Base-by-base conservation (phyloP, 345 rosid genomes). In the Heritiera fomes region DNA sequence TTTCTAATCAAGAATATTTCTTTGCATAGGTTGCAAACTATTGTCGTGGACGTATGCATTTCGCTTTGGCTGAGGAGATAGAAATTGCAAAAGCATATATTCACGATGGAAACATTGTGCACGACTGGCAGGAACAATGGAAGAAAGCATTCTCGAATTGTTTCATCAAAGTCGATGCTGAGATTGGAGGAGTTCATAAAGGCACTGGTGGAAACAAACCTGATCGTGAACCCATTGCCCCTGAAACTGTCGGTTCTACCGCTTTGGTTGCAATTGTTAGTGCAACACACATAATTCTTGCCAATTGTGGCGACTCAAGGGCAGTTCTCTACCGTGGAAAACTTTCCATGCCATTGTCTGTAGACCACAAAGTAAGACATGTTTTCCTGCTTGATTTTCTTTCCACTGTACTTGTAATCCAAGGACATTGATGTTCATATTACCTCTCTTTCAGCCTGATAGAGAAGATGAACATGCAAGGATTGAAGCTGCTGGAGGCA, bases 191-290 rank as follows among this genome's bases (percentile, higher is more conserved):
- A 50, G 72, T 56, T 32, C 38, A 23, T 40, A 34, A 49, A 46
- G 75, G 58, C 75, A 2, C 0, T 14, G 56, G 56, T n/a, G 82
- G 77, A 70, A 62, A 59, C 55, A 61, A 34, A 23, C 62, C 64
- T 45, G 61, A 75, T 13, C 6, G 15, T 20, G 76, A 84, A 71
- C 73, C 82, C 1, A 59, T 90, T 55, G 88, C 88, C 11, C 90
- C 94, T 10, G 94, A 89, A 66, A 94, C 94, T n/a, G 95, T 84
- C 46, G 98, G 98, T 66, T 91, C 98, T 34, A 93, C 98, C 0
- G 95, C 98, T 15, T 90, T 90, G 30, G 93, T 89, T n/a, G 89
- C 91, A 30, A 46, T 91, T 9, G 80, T 88, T 14, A 87, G 87
- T 76, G 81, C 88, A 20, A 85, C 90, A 3, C 91, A 87, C 60